Evolutionary conservation across 2,329 filamentous ascomycete species (phyloP).

Genomic region (Dactylellina drechsleri): DNA sequence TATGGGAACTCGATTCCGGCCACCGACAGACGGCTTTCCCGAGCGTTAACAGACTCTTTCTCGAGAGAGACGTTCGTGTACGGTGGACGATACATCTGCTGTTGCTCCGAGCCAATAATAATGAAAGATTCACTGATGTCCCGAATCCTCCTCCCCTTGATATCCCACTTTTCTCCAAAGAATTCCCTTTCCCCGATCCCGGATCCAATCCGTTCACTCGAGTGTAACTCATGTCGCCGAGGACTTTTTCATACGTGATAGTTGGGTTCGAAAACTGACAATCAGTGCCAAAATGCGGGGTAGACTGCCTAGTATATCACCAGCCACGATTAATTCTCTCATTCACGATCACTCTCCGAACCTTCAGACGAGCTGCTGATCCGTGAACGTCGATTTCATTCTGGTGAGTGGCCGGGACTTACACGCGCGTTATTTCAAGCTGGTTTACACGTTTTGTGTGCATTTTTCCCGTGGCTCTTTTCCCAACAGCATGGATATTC

Average conservation of each 20-base stretch:
- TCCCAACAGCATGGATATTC: constrained; percentile 3
- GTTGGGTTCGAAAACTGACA: constrained; percentile 47
- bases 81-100: background rate
- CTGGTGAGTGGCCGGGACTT: constrained; percentile 44
- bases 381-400: constrained; percentile 54
- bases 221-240: constrained; percentile 5
- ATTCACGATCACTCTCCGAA: constrained; percentile 46
- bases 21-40: constrained; percentile 12
- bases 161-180: constrained; percentile 9
- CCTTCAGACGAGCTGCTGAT: constrained; percentile 45
- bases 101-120: background rate
- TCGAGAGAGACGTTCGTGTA: background rate
- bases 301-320: constrained; percentile 34
- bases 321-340: constrained; percentile 46
- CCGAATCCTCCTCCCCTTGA: background rate
- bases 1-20: constrained; percentile 16
- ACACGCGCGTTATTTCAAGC: constrained; percentile 45
- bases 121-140: background rate
- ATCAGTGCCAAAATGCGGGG: constrained; percentile 55
- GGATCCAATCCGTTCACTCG: constrained; percentile 7
- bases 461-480: constrained; percentile 13
- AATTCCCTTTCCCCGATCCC: constrained; percentile 2
- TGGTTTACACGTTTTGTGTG: constrained; percentile 15
- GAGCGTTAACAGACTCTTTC: background rate
- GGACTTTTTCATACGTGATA: constrained; percentile 13